These are phyloP conservation scores for Trichoderma sp. DNA, from an alignment of 2,329 filamentous ascomycete genomes.

Conservation along the genomic window DNA sequence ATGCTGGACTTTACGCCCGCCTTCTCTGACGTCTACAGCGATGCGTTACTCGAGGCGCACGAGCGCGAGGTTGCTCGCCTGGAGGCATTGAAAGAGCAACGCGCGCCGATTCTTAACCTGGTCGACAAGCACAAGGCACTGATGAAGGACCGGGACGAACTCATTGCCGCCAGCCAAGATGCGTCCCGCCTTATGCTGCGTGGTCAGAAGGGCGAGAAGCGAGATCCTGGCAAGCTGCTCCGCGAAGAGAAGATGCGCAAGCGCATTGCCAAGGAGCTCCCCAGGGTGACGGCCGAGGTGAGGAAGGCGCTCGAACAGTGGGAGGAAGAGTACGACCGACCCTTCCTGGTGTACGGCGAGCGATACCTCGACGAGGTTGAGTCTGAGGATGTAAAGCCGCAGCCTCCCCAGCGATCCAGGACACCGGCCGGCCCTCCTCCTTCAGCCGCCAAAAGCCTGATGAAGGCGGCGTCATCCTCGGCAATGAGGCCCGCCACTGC, in stretches of 20 bases:
- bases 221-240: slow-evolving; percentile 90
- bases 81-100: slow-evolving; percentile 81
- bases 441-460: slow-evolving; percentile 41
- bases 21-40: slow-evolving; percentile 95
- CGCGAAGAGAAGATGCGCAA: slow-evolving; percentile 99
- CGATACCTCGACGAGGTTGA: slow-evolving; percentile 87
- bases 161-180: slow-evolving; percentile 90
- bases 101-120: slow-evolving; percentile 77
- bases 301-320: slow-evolving; percentile 78
- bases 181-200: slow-evolving; percentile 90
- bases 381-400: slow-evolving; percentile 58
- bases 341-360: slow-evolving; percentile 91
- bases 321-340: slow-evolving; percentile 92
- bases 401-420: slow-evolving; percentile 62
- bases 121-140: slow-evolving; percentile 83
- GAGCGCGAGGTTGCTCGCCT: slow-evolving; percentile 86
- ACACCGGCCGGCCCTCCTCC: slow-evolving; percentile 69
- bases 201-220: slow-evolving; percentile 88
- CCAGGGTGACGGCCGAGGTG: slow-evolving; percentile 85
- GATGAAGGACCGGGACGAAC: slow-evolving; percentile 81
- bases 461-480: slow-evolving; percentile 16
- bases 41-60: slow-evolving; percentile 91
- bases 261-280: slow-evolving; percentile 91
- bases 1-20: slow-evolving; percentile 98
- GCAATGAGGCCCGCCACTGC: slow-evolving; percentile 21